These are phyloP conservation scores for Acacia concinna DNA, from an alignment of 331 rosid species.

Conservation along the genomic window DNA sequence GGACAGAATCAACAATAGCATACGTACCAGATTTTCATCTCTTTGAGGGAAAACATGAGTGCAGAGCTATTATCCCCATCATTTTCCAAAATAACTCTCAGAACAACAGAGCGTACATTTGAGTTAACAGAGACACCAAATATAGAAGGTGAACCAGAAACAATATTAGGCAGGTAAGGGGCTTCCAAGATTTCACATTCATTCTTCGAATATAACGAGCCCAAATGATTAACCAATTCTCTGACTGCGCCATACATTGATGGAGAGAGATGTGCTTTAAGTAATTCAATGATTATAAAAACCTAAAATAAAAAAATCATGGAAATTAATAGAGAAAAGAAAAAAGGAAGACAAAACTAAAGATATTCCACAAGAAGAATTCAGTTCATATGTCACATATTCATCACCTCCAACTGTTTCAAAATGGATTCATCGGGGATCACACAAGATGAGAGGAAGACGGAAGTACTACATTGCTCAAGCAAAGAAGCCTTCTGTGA, in stretches of 20 bases:
- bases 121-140: constrained; percentile 50
- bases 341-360: not conserved
- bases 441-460: constrained; percentile 55
- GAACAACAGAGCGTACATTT: constrained; percentile 49
- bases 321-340: constrained; percentile 17
- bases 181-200: constrained; percentile 40
- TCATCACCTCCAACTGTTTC: constrained; percentile 80
- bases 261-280: constrained; percentile 66
- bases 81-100: constrained; percentile 66
- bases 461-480: constrained; percentile 58
- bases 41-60: constrained; percentile 50
- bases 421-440: constrained; percentile 66
- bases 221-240: constrained; percentile 48
- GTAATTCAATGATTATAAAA: constrained; percentile 44
- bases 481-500: constrained; percentile 51
- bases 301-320: constrained; percentile 60
- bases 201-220: constrained; percentile 27
- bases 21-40: constrained; percentile 57
- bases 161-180: constrained; percentile 25
- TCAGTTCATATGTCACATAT: not conserved
- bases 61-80: constrained; percentile 50
- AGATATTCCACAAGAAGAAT: not conserved
- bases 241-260: constrained; percentile 56
- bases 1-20: not conserved
- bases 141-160: constrained; percentile 40